These are phyloP conservation scores for Ananas comosus DNA, from an alignment of 176 grass and related monocot genomes.

Conservation along the genomic window DNA sequence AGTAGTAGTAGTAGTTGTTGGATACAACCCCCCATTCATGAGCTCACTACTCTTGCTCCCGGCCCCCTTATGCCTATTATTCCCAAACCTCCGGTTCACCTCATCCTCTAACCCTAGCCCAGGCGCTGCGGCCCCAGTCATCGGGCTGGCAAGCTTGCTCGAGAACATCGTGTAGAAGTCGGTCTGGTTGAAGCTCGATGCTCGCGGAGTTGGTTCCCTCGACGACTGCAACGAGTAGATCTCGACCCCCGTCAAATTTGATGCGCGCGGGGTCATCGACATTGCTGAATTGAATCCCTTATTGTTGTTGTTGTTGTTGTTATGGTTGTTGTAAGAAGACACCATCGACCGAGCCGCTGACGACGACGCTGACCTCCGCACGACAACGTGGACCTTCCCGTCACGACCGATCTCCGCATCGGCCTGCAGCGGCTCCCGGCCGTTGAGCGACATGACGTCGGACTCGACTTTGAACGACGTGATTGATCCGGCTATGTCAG, in stretches of 20 bases:
- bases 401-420: slow-evolving; percentile 88
- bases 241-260: slow-evolving; percentile 91
- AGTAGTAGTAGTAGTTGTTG: not conserved
- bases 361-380: slow-evolving; percentile 39
- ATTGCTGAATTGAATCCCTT: slow-evolving; percentile 24
- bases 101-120: slow-evolving; percentile 36
- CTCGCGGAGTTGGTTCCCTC: slow-evolving; percentile 74
- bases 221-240: slow-evolving; percentile 98
- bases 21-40: not conserved
- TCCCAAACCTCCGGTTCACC: slow-evolving; percentile 1
- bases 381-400: slow-evolving; percentile 37
- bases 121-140: slow-evolving; percentile 13
- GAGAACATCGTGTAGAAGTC: slow-evolving; percentile 99
- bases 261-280: slow-evolving; percentile 77
- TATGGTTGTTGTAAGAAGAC: slow-evolving; percentile 13
- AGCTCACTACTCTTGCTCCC: slow-evolving; percentile 35
- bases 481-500: slow-evolving; percentile 75
- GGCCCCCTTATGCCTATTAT: slow-evolving; percentile 3
- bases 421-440: slow-evolving; percentile 69
- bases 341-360: slow-evolving; percentile 27
- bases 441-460: slow-evolving; percentile 87
- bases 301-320: slow-evolving; percentile 4
- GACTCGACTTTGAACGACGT: slow-evolving; percentile 89
- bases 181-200: slow-evolving; percentile 97
- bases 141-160: slow-evolving; percentile 56